Evolutionary conservation across 2,329 filamentous ascomycete species (phyloP), one percentile per base, ranked within the genome.

Genomic region (Fusarium siculi): DNA sequence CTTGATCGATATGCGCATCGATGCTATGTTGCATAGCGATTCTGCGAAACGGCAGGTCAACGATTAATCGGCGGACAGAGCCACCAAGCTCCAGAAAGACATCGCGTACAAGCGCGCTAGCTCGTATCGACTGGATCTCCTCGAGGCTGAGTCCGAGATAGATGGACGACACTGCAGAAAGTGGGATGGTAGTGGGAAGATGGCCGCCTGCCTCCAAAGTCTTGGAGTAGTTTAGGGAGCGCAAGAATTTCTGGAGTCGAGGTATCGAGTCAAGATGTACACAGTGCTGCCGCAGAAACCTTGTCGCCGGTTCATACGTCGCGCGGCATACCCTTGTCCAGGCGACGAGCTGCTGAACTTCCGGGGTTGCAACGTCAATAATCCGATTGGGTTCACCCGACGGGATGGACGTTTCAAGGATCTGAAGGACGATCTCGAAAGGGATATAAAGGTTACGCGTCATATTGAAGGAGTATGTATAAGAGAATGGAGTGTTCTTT

Each of bases 241-340:
- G 23, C 5, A 67, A 5, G 4, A 75, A 58, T 12, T 28, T 63
- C 14, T 53, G 15, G 3, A 74, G 37, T 11, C 72, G 68, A 9
- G 34, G 12, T 5, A 53, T 12, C 1, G 57, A 68, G 15, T 73
- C 23, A 3, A 74, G 34, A 21, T 70, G 57, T 5, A 70, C 25
- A 10, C 72, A 74, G 5, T 73, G 56, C 25, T 70, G 32, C 37
- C 72, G 58, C 5, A 74, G 18, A 21, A 74, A 66, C 6, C 37
- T 40, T 16, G 36, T 55, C 7, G 72, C 53, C 0, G 62, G 62
- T 10, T 30, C 43, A 50, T 74, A 75, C 0, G 72, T 68, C 3
- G 65, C 69, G n/a, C 59, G 62, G 9, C 68, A 75, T 21, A 74
- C 72, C 47, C 30, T 56, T 11, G 59, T 9, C 72, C 68, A 74